Conservation (phyloP, 2,329 filamentous ascomycete genomes). For the Ophiostoma pallidulum region DNA sequence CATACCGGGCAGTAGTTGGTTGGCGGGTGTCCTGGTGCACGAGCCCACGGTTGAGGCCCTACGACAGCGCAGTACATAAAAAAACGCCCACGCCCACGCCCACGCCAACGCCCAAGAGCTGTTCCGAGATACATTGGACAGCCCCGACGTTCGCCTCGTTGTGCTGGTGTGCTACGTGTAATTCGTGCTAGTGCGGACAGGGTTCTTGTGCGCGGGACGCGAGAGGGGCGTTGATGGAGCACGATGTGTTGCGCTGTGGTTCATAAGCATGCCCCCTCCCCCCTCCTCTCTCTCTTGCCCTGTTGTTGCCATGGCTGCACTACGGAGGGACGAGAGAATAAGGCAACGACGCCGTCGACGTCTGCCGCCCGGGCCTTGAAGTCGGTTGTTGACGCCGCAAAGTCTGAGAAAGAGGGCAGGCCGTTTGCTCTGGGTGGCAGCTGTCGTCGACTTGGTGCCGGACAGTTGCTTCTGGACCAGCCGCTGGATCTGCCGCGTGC, state of each 20-base stretch:
- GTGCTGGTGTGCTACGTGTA: no score
- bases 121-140: slow-evolving; percentile 58
- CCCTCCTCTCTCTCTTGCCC: no score
- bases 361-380: slow-evolving; percentile 40
- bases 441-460: slow-evolving; percentile 30
- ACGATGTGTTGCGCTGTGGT: slow-evolving; percentile 46
- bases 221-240: slow-evolving; percentile 39
- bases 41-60: slow-evolving; percentile 47
- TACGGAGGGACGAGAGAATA: slow-evolving; percentile 38
- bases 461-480: slow-evolving; percentile 40
- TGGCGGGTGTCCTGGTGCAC: slow-evolving; percentile 58
- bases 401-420: no score
- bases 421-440: slow-evolving; percentile 28
- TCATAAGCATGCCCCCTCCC: slow-evolving; percentile 53
- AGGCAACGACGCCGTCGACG: slow-evolving; percentile 36
- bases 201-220: slow-evolving; percentile 34
- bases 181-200: no score
- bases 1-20: no score
- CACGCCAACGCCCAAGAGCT: slow-evolving; percentile 53
- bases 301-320: no score
- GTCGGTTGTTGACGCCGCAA: slow-evolving; percentile 39
- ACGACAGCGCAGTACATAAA: slow-evolving; percentile 47
- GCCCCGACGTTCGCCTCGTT: slow-evolving; percentile 50
- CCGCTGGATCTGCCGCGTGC: slow-evolving; percentile 38
- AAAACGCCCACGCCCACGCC: no score